Conservation (phyloP, 305 asterid genomes). For the Rubia peregrina region DNA sequence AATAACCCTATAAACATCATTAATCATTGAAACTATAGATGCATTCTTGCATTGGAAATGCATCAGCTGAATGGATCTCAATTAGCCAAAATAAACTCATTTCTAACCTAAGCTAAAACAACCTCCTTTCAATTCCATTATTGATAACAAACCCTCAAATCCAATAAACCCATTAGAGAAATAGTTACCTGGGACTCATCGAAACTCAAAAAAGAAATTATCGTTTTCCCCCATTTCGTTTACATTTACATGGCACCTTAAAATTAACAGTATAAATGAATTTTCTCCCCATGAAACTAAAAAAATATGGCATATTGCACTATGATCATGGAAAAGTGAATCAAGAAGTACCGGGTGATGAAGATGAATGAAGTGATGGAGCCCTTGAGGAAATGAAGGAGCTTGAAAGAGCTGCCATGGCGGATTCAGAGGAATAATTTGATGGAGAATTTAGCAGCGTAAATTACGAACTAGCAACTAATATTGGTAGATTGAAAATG, state of each 20-base stretch:
- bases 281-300: not conserved
- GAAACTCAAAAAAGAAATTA: not conserved
- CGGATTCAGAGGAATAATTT: not conserved
- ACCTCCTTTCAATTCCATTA: not conserved
- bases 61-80: slow-evolving; percentile 3
- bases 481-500: not conserved
- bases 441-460: not conserved
- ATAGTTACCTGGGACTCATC: not conserved
- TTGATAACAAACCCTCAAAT: not conserved
- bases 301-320: not conserved
- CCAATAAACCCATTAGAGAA: not conserved
- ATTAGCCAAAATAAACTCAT: not conserved
- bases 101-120: not conserved
- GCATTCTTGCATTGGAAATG: not conserved
- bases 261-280: not conserved
- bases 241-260: too few relatives aligned
- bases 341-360: slow-evolving; percentile 15
- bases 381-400: slow-evolving; percentile 13
- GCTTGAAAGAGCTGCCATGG: slow-evolving; percentile 23
- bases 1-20: not conserved
- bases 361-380: slow-evolving; percentile 10
- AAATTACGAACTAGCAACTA: not conserved
- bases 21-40: not conserved
- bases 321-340: not conserved
- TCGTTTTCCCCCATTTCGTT: not conserved